A percentile compares a stretch with the other conserved stretches of the same genome.
phyloP scores from a whole-genome alignment of 1,139 yeast species.

The Yamadazyma epiphylla region DNA sequence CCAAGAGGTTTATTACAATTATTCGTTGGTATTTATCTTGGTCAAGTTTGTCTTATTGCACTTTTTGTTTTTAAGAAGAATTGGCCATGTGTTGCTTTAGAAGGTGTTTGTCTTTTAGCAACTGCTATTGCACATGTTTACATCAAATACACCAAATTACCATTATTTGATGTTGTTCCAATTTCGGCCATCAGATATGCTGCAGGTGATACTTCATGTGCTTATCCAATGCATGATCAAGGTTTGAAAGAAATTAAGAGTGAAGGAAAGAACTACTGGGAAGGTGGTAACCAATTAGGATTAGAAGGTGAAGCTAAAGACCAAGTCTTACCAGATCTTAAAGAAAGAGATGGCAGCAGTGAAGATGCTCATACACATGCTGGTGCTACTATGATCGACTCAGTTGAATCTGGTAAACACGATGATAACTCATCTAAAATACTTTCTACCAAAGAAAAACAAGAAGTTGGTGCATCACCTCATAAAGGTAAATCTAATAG shows the following conservation, averaged over 20 bases:
- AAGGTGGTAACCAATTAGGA: slow-evolving; percentile 43
- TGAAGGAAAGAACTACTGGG: slow-evolving; percentile 52
- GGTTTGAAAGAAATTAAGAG: slow-evolving; percentile 55
- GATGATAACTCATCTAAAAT: slow-evolving; percentile 11
- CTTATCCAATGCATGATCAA: slow-evolving; percentile 56
- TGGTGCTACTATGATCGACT: slow-evolving; percentile 9
- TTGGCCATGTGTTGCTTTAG: slow-evolving; percentile 71
- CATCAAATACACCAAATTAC: slow-evolving; percentile 54
- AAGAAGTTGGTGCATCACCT: slow-evolving; percentile 8
- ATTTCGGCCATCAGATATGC: slow-evolving; percentile 65
- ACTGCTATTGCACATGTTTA: slow-evolving; percentile 56
- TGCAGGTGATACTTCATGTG: slow-evolving; percentile 48
- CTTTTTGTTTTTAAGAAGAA: slow-evolving; percentile 66
- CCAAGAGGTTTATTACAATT: slow-evolving; percentile 64
- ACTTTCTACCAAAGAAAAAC: slow-evolving; percentile 11
- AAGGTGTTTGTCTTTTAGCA: slow-evolving; percentile 46
- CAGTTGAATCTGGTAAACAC: slow-evolving; percentile 18
- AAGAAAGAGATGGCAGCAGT: slow-evolving; percentile 3
- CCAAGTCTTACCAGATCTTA: slow-evolving; percentile 19
- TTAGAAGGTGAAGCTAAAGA: slow-evolving; percentile 12
- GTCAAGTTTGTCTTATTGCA: slow-evolving; percentile 63
- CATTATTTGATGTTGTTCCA: slow-evolving; percentile 66
- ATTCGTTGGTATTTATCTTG: slow-evolving; percentile 61
- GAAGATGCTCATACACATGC: slow-evolving; percentile 6
- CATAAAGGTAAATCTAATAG: slow-evolving; percentile 4